Evolutionary conservation across 352 stramenopile genomes (phyloP).

Genomic region (Phytophthora megakarya): DNA sequence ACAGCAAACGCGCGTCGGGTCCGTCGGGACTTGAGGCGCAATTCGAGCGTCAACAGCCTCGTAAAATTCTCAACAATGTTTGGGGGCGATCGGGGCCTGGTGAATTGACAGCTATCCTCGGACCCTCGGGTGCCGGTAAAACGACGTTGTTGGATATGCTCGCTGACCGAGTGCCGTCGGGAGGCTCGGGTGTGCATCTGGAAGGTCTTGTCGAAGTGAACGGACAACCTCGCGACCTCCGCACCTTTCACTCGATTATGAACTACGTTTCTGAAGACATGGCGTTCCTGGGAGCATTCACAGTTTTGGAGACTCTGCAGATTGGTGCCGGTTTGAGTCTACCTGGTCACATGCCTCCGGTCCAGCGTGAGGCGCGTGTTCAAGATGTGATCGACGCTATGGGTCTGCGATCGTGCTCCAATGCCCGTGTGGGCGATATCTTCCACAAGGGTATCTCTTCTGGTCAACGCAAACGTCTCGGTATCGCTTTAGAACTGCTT

Average conservation of each 20-base stretch:
- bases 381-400: constrained; percentile 78
- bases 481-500: constrained; percentile 95
- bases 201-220: constrained; percentile 70
- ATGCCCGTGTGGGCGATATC: constrained; percentile 81
- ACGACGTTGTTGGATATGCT: constrained; percentile 76
- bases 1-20: constrained; percentile 34
- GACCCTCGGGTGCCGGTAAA: constrained; percentile 69
- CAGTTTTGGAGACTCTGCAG: constrained; percentile 73
- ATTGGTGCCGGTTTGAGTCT: constrained; percentile 68
- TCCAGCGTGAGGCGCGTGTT: constrained; percentile 59
- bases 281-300: constrained; percentile 72
- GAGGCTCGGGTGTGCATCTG: constrained; percentile 37
- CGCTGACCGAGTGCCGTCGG: constrained; percentile 51
- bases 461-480: constrained; percentile 92
- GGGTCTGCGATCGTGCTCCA: constrained; percentile 60
- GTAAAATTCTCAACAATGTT: constrained; percentile 72
- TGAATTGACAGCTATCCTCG: constrained; percentile 75
- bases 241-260: constrained; percentile 60
- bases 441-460: constrained; percentile 89
- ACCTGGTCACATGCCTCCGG: constrained; percentile 47
- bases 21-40: constrained; percentile 35
- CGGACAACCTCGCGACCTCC: constrained; percentile 44
- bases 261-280: constrained; percentile 78
- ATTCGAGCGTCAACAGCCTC: constrained; percentile 40
- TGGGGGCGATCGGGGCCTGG: constrained; percentile 63